A percentile compares a stretch with the other conserved stretches of the same genome.
Conservation (phyloP, 2,329 filamentous ascomycete genomes). For the Pyrenophora teres region DNA sequence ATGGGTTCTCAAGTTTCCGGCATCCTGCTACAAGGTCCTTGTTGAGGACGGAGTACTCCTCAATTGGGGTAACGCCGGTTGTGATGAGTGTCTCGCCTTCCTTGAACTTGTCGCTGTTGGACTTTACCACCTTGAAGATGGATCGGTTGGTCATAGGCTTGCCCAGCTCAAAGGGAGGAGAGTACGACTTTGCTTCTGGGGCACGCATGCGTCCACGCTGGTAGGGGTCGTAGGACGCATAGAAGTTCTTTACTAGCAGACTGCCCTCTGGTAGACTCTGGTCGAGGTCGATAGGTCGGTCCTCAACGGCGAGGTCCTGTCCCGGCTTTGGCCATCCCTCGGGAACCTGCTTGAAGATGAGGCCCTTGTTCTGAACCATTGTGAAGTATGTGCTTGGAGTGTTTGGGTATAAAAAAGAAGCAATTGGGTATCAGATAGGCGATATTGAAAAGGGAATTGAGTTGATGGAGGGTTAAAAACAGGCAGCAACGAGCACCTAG, state of each 20-base stretch:
- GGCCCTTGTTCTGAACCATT: slow-evolving; percentile 71
- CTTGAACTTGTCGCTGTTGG: slow-evolving; percentile 65
- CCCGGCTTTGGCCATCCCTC: slow-evolving; percentile 69
- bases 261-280: slow-evolving; percentile 65
- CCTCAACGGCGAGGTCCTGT: slow-evolving; percentile 71
- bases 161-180: slow-evolving; percentile 64
- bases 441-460: neutral
- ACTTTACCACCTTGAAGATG: slow-evolving; percentile 73
- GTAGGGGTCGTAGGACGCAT: slow-evolving; percentile 82
- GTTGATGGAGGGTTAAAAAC: neutral
- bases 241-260: slow-evolving; percentile 70
- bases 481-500: slow-evolving; percentile 9
- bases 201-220: slow-evolving; percentile 78
- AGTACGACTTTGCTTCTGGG: slow-evolving; percentile 68
- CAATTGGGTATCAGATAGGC: slow-evolving; percentile 3
- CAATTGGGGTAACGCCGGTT: slow-evolving; percentile 57
- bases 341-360: slow-evolving; percentile 75
- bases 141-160: slow-evolving; percentile 67
- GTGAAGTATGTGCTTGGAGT: slow-evolving; percentile 21
- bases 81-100: slow-evolving; percentile 69
- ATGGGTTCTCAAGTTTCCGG: slow-evolving; percentile 69
- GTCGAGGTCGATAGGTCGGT: slow-evolving; percentile 69
- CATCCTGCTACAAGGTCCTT: slow-evolving; percentile 53
- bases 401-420: neutral
- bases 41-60: slow-evolving; percentile 69